Base-by-base conservation (phyloP, 768 basidiomycete genomes). In the Chalciporus sphaerocephalus region DNA sequence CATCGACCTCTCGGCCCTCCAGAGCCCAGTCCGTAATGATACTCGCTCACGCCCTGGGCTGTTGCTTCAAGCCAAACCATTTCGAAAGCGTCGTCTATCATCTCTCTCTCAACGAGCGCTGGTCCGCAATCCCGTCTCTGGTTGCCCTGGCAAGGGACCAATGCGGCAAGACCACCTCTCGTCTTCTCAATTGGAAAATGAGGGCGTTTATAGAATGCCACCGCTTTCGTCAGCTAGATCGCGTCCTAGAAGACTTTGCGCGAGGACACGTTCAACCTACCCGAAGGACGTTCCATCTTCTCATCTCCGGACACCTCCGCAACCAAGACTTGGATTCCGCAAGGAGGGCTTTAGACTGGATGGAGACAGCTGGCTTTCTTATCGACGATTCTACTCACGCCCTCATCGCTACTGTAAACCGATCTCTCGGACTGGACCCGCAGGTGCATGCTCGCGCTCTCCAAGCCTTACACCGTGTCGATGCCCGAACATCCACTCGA, bases 101-200 rank as follows among this genome's bases (percentile, higher is more conserved):
- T 36, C 64, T 87, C 20, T 75, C 81, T 16, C 54, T 63, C 7
- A 56, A 57, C 38, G 68, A 66, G 21, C 58, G 68, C 21, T 89
- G 87, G 85, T 48, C 64, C 25, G 56, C 67, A 11, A 63, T 90
- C 4, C 65, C 79, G 16, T 50, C 64, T 17, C 57, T 80, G 15
- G 75, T 80, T 42, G 61, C 66, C 21, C 66, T 80, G 16, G 84
- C 74, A 40, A 70, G 68, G 50, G 59, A 68, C 27, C 74, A 80
- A 17, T 69, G 73, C 13, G 75, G 76, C 34, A 68, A 66, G 42
- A 70, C 74, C 2, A 81, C 79, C 3, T 52, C 65, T 23, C 75
- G 79, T 24, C 69, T 90, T 18, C 72, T 91, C 50, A 81, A 91
- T 59, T 89, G 85, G 86, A 76, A 78, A 38, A 69, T 75, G 7